Percentiles rank a stretch among this genome's conserved stretches.
These are phyloP conservation scores for Euphorbia peplus DNA, from an alignment of 345 rosid species.

Conservation along the genomic window DNA sequence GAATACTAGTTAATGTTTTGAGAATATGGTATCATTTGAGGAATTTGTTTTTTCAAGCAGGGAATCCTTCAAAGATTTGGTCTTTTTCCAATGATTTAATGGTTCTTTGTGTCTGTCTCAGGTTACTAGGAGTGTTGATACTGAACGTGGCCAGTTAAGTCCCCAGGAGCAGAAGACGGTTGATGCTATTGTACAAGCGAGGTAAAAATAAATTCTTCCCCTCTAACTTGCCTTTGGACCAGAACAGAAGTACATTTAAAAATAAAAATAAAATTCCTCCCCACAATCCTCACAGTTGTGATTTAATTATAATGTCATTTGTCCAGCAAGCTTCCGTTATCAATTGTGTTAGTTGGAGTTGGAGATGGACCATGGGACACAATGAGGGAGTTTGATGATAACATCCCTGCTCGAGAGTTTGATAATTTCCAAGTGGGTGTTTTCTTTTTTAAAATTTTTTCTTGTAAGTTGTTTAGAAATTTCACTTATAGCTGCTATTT, in stretches of 20 bases:
- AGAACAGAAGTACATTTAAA: no score
- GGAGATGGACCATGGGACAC: conserved; percentile 40
- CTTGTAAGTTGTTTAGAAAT: background rate
- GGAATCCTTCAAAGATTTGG: background rate
- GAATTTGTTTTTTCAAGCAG: background rate
- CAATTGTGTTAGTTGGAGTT: conserved; percentile 33
- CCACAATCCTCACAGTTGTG: background rate
- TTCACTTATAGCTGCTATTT: background rate
- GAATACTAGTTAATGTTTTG: background rate
- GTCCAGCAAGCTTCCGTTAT: conserved; percentile 31
- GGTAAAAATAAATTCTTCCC: conserved; percentile 12
- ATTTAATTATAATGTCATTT: background rate
- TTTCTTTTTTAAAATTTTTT: background rate
- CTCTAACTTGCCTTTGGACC: background rate
- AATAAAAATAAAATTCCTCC: background rate
- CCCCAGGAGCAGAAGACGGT: conserved; percentile 31
- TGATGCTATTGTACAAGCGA: conserved; percentile 29
- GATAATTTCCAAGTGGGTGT: conserved; percentile 30
- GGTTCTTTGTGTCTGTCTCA: conserved; percentile 17
- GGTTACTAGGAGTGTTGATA: conserved; percentile 30
- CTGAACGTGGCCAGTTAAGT: conserved; percentile 27
- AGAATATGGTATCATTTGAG: background rate
- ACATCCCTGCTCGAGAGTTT: conserved; percentile 31
- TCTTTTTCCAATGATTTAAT: background rate
- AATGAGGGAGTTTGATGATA: conserved; percentile 35